phyloP scores from a whole-genome alignment of 2,329 filamentous ascomycete species.

The Macrophomina phaseolina region DNA sequence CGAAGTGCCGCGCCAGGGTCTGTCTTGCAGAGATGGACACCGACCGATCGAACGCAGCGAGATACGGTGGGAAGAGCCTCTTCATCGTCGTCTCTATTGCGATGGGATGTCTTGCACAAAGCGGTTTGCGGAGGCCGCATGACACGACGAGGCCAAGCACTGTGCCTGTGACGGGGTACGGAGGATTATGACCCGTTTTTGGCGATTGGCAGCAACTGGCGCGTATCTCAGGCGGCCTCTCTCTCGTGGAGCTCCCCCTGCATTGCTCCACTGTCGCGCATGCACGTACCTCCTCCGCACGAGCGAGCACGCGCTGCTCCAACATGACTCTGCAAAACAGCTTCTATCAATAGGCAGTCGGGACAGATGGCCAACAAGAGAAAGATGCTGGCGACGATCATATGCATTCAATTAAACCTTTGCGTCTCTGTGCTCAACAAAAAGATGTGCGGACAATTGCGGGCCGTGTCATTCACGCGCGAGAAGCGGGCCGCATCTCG shows the following conservation, averaged over 20 bases:
- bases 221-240: conserved; percentile 12
- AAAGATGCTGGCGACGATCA: no score
- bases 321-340: not conserved
- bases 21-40: not conserved
- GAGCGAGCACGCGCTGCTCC: conserved; percentile 1
- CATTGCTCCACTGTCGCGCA: conserved; percentile 21
- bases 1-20: conserved; percentile 21
- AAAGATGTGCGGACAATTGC: conserved; percentile 5
- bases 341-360: not conserved
- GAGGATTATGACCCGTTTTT: not conserved
- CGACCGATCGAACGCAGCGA: not conserved
- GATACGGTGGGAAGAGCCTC: not conserved
- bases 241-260: conserved; percentile 22
- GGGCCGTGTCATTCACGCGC: conserved; percentile 9
- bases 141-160: not conserved
- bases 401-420: not conserved
- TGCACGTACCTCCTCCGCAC: conserved; percentile 14
- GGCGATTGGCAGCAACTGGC: not conserved
- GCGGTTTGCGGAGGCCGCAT: not conserved
- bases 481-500: not conserved
- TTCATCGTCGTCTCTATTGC: not conserved
- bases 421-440: not conserved
- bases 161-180: not conserved
- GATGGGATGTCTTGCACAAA: not conserved
- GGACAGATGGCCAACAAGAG: not conserved